Evolutionary conservation across 768 basidiomycete species (phyloP).

Genomic region (Lentinus brumalis): DNA sequence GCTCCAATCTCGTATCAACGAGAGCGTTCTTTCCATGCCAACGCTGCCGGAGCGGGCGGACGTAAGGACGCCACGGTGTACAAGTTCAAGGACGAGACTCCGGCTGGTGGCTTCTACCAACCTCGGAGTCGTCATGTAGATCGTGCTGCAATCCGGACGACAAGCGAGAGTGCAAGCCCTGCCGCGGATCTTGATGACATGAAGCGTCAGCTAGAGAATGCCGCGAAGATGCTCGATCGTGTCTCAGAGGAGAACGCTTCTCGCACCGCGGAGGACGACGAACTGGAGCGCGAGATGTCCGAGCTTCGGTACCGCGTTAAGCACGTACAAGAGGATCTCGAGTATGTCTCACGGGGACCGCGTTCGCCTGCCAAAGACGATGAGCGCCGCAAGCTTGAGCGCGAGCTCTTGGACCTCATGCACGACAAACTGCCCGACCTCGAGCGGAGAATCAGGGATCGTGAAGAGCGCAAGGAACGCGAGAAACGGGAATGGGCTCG

Average conservation of each 20-base stretch:
- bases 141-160: constrained; percentile 75
- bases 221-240: constrained; percentile 79
- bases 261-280: constrained; percentile 81
- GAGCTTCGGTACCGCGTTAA: constrained; percentile 84
- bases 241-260: constrained; percentile 61
- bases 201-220: constrained; percentile 79
- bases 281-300: constrained; percentile 85
- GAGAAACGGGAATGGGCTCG: constrained; percentile 79
- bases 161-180: constrained; percentile 64
- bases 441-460: constrained; percentile 77
- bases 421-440: constrained; percentile 92
- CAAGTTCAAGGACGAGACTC: constrained; percentile 71
- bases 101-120: constrained; percentile 71
- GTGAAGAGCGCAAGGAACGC: constrained; percentile 73
- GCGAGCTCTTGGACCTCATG: constrained; percentile 82
- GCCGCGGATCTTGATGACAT: constrained; percentile 79
- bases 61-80: constrained; percentile 91
- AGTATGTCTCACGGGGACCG: constrained; percentile 79
- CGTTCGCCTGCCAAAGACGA: constrained; percentile 75
- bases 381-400: constrained; percentile 82
- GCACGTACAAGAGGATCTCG: constrained; percentile 88
- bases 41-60: constrained; percentile 54
- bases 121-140: constrained; percentile 83
- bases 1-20: constrained; percentile 61
- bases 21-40: constrained; percentile 68